These are phyloP conservation scores for Ustilago esculenta DNA, from an alignment of 1,284 basidiomycete genomes.

Conservation along the genomic window DNA sequence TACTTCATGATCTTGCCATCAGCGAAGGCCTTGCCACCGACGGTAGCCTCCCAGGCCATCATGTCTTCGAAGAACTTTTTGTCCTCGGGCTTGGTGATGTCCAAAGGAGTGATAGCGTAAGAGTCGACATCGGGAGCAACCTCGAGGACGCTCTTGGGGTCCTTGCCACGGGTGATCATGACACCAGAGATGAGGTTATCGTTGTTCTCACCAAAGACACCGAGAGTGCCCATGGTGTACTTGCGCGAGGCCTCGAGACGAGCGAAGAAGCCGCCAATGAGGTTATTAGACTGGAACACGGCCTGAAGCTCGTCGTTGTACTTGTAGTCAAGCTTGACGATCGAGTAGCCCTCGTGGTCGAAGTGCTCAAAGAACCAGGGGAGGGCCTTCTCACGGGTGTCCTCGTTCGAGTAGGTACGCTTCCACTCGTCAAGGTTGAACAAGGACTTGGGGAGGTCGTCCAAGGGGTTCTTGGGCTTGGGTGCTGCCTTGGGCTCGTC, in stretches of 20 bases:
- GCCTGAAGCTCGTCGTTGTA: constrained; percentile 94
- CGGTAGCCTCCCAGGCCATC: constrained; percentile 64
- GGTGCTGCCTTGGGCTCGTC: constrained; percentile 71
- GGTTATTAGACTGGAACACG: constrained; percentile 70
- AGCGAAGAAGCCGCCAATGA: constrained; percentile 91
- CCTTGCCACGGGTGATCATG: constrained; percentile 81
- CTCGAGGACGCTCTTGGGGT: constrained; percentile 63
- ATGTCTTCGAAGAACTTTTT: constrained; percentile 68
- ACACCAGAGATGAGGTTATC: constrained; percentile 73
- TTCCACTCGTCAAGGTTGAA: constrained; percentile 99
- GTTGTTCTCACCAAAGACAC: constrained; percentile 85
- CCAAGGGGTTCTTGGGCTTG: constrained; percentile 92
- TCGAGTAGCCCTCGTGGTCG: constrained; percentile 87
- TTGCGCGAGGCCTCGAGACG: constrained; percentile 73
- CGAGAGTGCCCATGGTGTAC: constrained; percentile 86
- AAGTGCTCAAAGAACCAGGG: constrained; percentile 73
- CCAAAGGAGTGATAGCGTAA: constrained; percentile 77
- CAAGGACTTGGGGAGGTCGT: constrained; percentile 85
- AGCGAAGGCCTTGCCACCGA: constrained; percentile 57
- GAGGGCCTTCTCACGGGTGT: constrained; percentile 72
- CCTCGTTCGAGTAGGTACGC: constrained; percentile 95
- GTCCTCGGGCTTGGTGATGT: constrained; percentile 62
- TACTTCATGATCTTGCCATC: constrained; percentile 67
- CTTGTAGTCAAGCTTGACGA: constrained; percentile 94
- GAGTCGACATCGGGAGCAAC: constrained; percentile 90